Conservation (phyloP, 2,329 filamentous ascomycete species). For the Diaporthe humulicola region DNA sequence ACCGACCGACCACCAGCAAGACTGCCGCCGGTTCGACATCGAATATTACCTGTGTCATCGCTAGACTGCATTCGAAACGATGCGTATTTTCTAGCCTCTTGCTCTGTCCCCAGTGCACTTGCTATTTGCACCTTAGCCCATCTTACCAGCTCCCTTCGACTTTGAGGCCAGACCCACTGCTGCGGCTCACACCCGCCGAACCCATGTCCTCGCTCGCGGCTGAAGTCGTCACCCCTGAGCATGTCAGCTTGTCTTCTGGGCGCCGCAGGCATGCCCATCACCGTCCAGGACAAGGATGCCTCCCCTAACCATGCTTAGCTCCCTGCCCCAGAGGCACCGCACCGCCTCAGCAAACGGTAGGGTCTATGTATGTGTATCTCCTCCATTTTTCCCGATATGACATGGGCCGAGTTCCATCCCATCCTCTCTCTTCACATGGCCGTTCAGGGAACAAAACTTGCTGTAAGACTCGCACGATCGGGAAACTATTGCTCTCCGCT, state of each 20-base stretch:
- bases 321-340: constrained; percentile 26
- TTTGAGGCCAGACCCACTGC: constrained; percentile 7
- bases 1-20: background rate
- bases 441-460: constrained; percentile 8
- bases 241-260: constrained; percentile 29
- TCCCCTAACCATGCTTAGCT: constrained; percentile 12
- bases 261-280: constrained; percentile 34
- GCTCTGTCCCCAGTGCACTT: constrained; percentile 13
- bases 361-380: constrained; percentile 28
- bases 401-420: constrained; percentile 29
- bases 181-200: constrained; percentile 25
- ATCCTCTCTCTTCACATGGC: constrained; percentile 2
- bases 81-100: constrained; percentile 21
- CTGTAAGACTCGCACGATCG: background rate
- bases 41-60: constrained; percentile 20
- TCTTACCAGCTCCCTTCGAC: constrained; percentile 2
- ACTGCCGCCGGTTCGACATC: background rate
- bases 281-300: constrained; percentile 28
- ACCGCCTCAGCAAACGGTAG: constrained; percentile 8
- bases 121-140: constrained; percentile 19
- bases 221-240: constrained; percentile 27
- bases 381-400: constrained; percentile 29
- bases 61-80: constrained; percentile 31
- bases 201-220: constrained; percentile 36
- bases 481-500: constrained; percentile 16